Base-by-base conservation (phyloP, 2,329 filamentous ascomycete species). In the Fusarium subglutinans region DNA sequence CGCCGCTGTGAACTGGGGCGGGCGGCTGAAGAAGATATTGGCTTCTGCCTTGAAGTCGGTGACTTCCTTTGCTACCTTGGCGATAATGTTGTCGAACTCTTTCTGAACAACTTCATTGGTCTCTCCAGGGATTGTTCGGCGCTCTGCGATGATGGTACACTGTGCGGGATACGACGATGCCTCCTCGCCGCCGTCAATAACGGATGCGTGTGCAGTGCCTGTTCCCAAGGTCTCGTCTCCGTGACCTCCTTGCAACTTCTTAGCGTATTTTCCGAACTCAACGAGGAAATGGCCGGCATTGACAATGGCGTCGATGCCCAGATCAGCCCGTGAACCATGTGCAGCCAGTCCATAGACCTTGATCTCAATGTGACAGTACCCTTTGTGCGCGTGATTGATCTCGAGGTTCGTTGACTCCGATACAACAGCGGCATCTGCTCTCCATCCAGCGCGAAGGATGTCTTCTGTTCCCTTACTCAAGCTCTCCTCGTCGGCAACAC, bases 401-500 rank as follows among this genome's bases (percentile, higher is more conserved):
- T 81, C 80, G 8, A 84, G 76, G 51, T 81, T 77, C 0, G 86
- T 88, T 0, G 87, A 85, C 63, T 89, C 87, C 2, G 79, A 82
- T 5, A 89, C 82, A 4, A 90, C 78, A 11, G 87, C 88, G 0
- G 80, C 87, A 62, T 89, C 87, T 4, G 88, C 86, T 37, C 81
- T 81, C 87, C 87, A 90, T 3, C 87, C 88, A 5, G 86, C 86
- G 17, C 79, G 80, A 2, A 90, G 76, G 0, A 89, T 70, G 45
- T 89, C 82, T 65, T 85, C 83, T 0, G 87, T 90, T 4, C 88
- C 88, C 17, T 86, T 85, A 35, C 86, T 88, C 9, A 80, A 76
- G 47, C 82, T 83, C 70, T 90, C 88, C 61, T 90, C 87, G 48
- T 90, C 88, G 0, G 87, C 85, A 7, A 90, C 88, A 4, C 84